Evolutionary conservation across 306 rosid species (phyloP).

Genomic region (Lotus japonicus): DNA sequence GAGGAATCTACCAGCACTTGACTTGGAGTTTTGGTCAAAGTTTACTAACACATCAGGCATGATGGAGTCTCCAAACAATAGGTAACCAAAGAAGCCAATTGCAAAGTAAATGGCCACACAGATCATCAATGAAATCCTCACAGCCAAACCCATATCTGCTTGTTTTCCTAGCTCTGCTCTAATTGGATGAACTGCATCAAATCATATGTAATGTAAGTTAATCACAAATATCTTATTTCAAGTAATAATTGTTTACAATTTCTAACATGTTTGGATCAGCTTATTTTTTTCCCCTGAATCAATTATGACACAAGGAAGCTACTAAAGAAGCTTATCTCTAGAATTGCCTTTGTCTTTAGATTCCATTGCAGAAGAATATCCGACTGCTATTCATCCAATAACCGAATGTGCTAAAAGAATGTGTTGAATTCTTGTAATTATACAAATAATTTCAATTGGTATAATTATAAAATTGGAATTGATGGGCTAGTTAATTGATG

Average conservation of each 20-base stretch:
- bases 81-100: conserved; percentile 56
- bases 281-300: too few relatives aligned
- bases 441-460: too few relatives aligned
- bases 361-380: too few relatives aligned
- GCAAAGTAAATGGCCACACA: conserved; percentile 40
- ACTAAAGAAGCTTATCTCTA: too few relatives aligned
- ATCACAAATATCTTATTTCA: background rate
- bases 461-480: background rate
- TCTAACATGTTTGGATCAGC: too few relatives aligned
- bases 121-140: conserved; percentile 31
- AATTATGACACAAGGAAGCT: too few relatives aligned
- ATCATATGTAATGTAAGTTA: background rate
- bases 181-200: conserved; percentile 58
- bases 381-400: too few relatives aligned
- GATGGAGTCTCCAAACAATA: conserved; percentile 47
- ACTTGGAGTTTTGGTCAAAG: conserved; percentile 40
- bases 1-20: conserved; percentile 25
- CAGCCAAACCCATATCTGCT: conserved; percentile 34
- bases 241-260: too few relatives aligned
- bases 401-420: background rate
- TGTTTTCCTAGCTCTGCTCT: conserved; percentile 52
- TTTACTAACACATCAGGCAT: conserved; percentile 48
- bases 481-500: background rate
- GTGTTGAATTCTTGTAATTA: background rate
- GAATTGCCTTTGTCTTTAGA: too few relatives aligned